A percentile compares a stretch with the other conserved stretches of the same genome.
These are phyloP conservation scores for Collybia sordida DNA, from an alignment of 768 basidiomycete genomes.

Conservation along the genomic window DNA sequence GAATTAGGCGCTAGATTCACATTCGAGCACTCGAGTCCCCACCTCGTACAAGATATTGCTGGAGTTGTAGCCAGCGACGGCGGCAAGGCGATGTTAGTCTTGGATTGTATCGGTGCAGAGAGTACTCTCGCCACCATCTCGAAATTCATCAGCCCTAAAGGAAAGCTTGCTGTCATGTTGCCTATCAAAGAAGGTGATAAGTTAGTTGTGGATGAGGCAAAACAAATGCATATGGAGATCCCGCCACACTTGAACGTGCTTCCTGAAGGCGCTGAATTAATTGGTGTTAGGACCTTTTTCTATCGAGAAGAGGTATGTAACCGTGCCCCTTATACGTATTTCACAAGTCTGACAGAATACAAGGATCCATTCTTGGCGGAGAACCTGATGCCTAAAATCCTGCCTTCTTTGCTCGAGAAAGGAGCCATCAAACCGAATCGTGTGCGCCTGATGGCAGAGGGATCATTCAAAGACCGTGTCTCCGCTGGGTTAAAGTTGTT, in stretches of 20 bases:
- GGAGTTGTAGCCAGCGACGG: slow-evolving; percentile 20
- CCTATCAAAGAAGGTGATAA: slow-evolving; percentile 46
- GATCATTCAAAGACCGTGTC: slow-evolving; percentile 40
- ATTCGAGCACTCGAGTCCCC: slow-evolving; percentile 32
- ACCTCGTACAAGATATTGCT: slow-evolving; percentile 27
- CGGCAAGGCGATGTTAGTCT: slow-evolving; percentile 23
- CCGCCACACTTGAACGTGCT: slow-evolving; percentile 37
- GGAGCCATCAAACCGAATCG: slow-evolving; percentile 41
- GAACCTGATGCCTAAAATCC: slow-evolving; percentile 44
- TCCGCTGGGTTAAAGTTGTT: slow-evolving; percentile 42
- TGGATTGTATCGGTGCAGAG: slow-evolving; percentile 34
- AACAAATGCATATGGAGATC: slow-evolving; percentile 30
- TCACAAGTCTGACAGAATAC: not conserved
- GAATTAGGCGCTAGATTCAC: slow-evolving; percentile 34
- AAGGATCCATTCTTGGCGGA: slow-evolving; percentile 39
- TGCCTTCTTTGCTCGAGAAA: slow-evolving; percentile 37
- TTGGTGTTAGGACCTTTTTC: slow-evolving; percentile 40
- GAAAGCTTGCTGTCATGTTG: slow-evolving; percentile 41
- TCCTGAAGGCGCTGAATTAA: slow-evolving; percentile 29
- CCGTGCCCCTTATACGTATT: not conserved
- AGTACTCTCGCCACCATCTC: slow-evolving; percentile 34
- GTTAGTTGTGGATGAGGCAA: slow-evolving; percentile 26
- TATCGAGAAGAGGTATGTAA: slow-evolving; percentile 34
- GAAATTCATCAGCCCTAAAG: slow-evolving; percentile 34
- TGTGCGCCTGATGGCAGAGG: slow-evolving; percentile 39